Conservation (phyloP, 2,329 filamentous ascomycete species). For the Madurella fahalii region DNA sequence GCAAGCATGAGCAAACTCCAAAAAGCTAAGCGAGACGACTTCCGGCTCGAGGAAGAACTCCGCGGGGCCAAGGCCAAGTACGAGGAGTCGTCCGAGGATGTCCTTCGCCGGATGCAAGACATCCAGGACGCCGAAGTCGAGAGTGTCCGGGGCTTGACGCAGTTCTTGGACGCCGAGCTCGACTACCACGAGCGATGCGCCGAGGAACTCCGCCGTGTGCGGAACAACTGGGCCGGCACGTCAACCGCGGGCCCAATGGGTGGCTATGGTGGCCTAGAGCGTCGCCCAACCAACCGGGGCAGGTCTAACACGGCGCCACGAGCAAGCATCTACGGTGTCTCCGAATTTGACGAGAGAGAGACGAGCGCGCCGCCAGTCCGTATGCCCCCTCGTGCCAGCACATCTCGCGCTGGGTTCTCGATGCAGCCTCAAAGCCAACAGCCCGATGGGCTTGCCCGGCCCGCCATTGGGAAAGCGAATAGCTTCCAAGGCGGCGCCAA, state of each 20-base stretch:
- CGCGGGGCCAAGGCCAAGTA: conserved; percentile 91
- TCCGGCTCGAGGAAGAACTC: conserved; percentile 87
- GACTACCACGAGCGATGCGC: conserved; percentile 87
- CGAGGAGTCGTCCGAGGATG: conserved; percentile 90
- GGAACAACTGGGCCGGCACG: conserved; percentile 41
- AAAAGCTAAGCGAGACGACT: conserved; percentile 91
- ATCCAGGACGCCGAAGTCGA: conserved; percentile 90
- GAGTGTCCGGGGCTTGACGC: conserved; percentile 70
- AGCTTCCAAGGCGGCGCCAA: conserved; percentile 37
- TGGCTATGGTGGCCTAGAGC: conserved; percentile 23
- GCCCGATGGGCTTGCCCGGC: conserved; percentile 34
- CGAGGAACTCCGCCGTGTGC: conserved; percentile 66
- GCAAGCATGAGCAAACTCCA: conserved; percentile 85
- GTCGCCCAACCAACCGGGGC: conserved; percentile 33
- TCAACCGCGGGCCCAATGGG: conserved; percentile 18
- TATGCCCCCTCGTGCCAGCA: conserved; percentile 30
- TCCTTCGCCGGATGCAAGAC: conserved; percentile 88
- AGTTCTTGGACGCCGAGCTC: conserved; percentile 83
- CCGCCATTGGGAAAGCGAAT: conserved; percentile 35
- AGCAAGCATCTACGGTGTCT: conserved; percentile 36
- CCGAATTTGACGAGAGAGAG: conserved; percentile 31
- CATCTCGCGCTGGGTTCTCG: conserved; percentile 26
- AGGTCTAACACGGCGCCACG: conserved; percentile 46
- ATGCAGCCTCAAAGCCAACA: conserved; percentile 16
- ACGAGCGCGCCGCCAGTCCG: conserved; percentile 33